Percentiles rank a stretch among this genome's conserved stretches.
Evolutionary conservation across 2,329 filamentous ascomycete genomes (phyloP).

Genomic region (Cercospora sp.): DNA sequence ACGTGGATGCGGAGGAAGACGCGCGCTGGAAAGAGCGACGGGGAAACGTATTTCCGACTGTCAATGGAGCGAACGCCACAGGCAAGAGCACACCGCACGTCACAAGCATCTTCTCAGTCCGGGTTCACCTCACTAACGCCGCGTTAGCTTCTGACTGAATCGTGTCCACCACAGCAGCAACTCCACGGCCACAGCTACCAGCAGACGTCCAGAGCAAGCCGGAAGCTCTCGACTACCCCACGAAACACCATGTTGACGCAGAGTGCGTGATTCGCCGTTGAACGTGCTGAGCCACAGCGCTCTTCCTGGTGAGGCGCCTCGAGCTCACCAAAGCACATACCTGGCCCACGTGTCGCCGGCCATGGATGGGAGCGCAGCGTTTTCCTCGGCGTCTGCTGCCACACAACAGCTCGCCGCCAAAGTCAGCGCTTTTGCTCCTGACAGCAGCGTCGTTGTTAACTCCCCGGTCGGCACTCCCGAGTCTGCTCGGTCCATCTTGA

Average conservation of each 20-base stretch:
- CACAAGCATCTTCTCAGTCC: neutral
- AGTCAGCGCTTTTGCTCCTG: constrained; percentile 7
- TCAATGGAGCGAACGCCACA: neutral
- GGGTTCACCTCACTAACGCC: neutral
- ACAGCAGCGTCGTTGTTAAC: constrained; percentile 17
- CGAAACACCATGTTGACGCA: constrained; percentile 3
- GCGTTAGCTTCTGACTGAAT: neutral
- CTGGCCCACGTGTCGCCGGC: constrained; percentile 10
- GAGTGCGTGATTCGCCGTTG: constrained; percentile 5
- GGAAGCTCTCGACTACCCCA: neutral
- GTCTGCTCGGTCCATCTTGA: constrained; percentile 27
- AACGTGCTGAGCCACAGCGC: constrained; percentile 11
- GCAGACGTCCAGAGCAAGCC: neutral
- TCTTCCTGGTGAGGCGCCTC: constrained; percentile 2
- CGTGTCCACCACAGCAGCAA: neutral
- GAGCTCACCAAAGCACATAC: constrained; percentile 11
- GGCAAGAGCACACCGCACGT: neutral
- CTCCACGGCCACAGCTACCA: neutral
- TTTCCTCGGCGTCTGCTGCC: constrained; percentile 10
- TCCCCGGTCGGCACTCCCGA: constrained; percentile 23
- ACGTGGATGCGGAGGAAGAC: neutral
- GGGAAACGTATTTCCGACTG: neutral
- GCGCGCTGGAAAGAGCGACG: neutral
- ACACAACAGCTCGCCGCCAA: constrained; percentile 10
- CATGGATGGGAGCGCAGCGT: constrained; percentile 10